Conservation (phyloP, 1,139 yeast genomes). For the Geotrichum macrosporum region DNA sequence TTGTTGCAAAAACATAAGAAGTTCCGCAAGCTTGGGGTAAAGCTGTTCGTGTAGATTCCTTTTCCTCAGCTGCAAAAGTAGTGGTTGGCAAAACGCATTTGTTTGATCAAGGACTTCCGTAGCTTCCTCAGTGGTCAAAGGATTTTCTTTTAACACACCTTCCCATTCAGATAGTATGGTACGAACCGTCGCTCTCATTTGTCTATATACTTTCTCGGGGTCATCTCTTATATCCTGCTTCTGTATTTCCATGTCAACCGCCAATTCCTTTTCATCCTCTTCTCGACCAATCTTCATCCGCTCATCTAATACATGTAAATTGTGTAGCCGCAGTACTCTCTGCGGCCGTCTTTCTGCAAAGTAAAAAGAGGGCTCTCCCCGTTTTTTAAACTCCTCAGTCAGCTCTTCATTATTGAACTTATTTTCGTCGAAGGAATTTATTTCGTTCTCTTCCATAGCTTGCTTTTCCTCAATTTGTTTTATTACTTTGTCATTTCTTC, state of each 20-base stretch:
- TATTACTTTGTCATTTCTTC: conserved; percentile 23
- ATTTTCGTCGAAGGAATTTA: conserved; percentile 21
- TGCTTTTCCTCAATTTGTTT: conserved; percentile 21
- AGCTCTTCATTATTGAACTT: conserved; percentile 48
- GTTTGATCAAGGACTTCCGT: conserved; percentile 47
- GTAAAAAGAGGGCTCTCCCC: conserved; percentile 42
- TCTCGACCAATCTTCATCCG: conserved; percentile 30
- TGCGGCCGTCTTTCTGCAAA: conserved; percentile 46
- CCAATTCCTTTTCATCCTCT: conserved; percentile 23
- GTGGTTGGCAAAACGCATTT: conserved; percentile 54
- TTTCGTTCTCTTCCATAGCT: conserved; percentile 19
- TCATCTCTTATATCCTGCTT: conserved; percentile 41
- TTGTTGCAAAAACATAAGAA: conserved; percentile 56
- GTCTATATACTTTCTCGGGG: conserved; percentile 39
- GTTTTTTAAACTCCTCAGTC: conserved; percentile 41
- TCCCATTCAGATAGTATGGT: conserved; percentile 49
- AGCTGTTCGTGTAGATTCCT: conserved; percentile 44
- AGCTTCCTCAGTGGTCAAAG: conserved; percentile 26
- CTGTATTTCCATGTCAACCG: conserved; percentile 28
- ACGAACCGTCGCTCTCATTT: conserved; percentile 49
- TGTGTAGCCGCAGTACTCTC: conserved; percentile 27
- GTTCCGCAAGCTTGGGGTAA: conserved; percentile 56
- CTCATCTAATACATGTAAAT: conserved; percentile 23
- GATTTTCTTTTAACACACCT: conserved; percentile 22
- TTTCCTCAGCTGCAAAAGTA: conserved; percentile 56